These are phyloP conservation scores for Limonium bicolor DNA, from an alignment of 148 eudicot genomes.

Conservation along the genomic window DNA sequence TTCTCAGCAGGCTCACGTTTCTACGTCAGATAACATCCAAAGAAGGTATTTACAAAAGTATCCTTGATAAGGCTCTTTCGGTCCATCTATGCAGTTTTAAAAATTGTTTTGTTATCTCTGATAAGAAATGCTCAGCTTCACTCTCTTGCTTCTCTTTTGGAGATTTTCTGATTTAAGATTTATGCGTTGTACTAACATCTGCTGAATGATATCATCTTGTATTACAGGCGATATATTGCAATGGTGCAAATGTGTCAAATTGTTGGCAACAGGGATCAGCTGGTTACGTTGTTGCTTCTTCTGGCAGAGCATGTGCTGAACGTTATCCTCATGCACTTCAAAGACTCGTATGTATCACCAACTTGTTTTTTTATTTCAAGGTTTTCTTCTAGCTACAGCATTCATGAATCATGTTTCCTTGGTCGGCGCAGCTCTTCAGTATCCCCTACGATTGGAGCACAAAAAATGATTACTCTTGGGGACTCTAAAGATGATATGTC, in stretches of 20 bases:
- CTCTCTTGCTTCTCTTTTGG: too few relatives aligned
- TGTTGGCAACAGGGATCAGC: conserved; percentile 69
- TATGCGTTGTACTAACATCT: too few relatives aligned
- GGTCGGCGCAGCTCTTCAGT: conserved; percentile 29
- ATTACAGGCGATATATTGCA: conserved; percentile 74
- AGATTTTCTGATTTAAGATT: too few relatives aligned
- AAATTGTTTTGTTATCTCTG: neutral
- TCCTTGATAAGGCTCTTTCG: too few relatives aligned
- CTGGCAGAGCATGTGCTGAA: conserved; percentile 76
- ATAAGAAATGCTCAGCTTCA: too few relatives aligned
- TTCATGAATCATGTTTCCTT: conserved; percentile 4
- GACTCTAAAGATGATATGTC: conserved; percentile 24
- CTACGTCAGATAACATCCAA: conserved; percentile 69
- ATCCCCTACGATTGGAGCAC: conserved; percentile 17
- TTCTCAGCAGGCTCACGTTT: conserved; percentile 34
- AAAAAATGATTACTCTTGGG: conserved; percentile 20
- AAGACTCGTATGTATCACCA: conserved; percentile 43
- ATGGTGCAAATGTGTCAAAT: conserved; percentile 90
- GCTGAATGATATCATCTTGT: too few relatives aligned
- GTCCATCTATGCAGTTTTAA: neutral
- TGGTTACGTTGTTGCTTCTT: conserved; percentile 56
- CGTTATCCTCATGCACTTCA: conserved; percentile 75
- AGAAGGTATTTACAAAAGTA: conserved; percentile 71
- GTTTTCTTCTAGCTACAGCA: neutral
- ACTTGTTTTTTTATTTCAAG: neutral